Evolutionary conservation across 768 basidiomycete genomes (phyloP).

Genomic region (Mrakia blollopis): DNA sequence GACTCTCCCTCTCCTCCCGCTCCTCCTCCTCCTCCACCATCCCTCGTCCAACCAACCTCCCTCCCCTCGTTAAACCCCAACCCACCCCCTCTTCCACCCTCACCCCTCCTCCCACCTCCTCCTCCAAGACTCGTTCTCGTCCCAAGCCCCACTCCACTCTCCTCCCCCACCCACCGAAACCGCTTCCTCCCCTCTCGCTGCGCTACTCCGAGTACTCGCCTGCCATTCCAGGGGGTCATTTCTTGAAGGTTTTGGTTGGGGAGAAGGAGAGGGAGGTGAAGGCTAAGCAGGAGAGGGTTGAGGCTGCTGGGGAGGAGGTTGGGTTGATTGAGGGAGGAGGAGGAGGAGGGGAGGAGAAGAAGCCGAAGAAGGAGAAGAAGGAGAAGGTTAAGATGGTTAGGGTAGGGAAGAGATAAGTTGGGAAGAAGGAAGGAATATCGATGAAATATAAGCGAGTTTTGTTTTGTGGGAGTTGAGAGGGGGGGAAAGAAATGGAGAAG

Average conservation of each 20-base stretch:
- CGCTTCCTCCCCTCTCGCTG: conserved; percentile 11
- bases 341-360: conserved; percentile 18
- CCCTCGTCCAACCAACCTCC: conserved; percentile 2
- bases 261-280: conserved; percentile 17
- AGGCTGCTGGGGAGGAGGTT: conserved; percentile 6
- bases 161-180: conserved; percentile 8
- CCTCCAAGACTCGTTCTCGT: background rate
- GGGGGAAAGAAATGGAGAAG: too few relatives aligned
- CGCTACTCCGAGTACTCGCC: conserved; percentile 26
- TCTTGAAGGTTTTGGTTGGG: conserved; percentile 12
- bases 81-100: background rate
- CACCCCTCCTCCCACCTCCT: background rate
- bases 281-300: conserved; percentile 10
- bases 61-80: background rate
- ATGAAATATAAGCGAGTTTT: too few relatives aligned
- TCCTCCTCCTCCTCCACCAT: background rate
- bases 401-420: conserved; percentile 22
- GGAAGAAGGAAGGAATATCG: too few relatives aligned
- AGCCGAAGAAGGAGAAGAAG: conserved; percentile 32
- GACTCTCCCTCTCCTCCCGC: background rate
- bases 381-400: conserved; percentile 33
- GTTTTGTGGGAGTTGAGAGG: too few relatives aligned
- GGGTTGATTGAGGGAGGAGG: background rate
- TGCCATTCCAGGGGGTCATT: conserved; percentile 17
- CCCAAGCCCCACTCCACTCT: background rate